Evolutionary conservation across 75 land plant genomes (phyloP), one percentile per base, ranked within the genome.

Genomic region (Cupressus sempervirens): DNA sequence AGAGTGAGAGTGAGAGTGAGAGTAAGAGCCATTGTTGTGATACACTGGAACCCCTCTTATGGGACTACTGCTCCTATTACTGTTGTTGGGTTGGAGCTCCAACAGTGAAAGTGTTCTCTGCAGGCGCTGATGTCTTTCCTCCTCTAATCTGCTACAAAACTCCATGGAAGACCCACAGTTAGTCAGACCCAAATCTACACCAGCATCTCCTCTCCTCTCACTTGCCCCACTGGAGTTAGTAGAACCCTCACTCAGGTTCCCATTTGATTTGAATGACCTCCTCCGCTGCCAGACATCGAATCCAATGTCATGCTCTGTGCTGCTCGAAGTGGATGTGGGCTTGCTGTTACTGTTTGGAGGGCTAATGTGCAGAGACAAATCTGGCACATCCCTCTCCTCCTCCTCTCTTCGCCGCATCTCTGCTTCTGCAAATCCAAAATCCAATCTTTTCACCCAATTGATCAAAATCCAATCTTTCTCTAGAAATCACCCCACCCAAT

Each of bases 351-450:
- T 84, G 89, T 87, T 87, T 34, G 94, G 94, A 52, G 89, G 94
- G 85, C 94, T 91, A 53, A 92, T 91, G 84, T 91, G 91, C 26
- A 92, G 80, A 18, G 92, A 92, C 41, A 92, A 88, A 81, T 92
- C 94, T 6, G 93, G 91, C 45, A 82, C 68, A 43, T 45, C 81
- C 13, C 46, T 29, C n/a, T 43, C 15, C 10, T 45, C 45, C 82
- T 46, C 82, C 30, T 29, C 34, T 53, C 20, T 30, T 62, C n/a
- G 67, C 83, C 54, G 36, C 62, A 52, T 82, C 65, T 36, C 30
- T 5, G 45, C 36, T 43, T 43, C 45, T 43, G 6, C 6, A 43
- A n/a, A 43, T 43, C 45, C 45, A 43, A 43, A 43, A 1, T 43
- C 45, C 45, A 43, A 43, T 43, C 45, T 43, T 43, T 43, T 3